Base-by-base conservation (phyloP, 208 protist genomes). In the Leptomonas seymouri region DNA sequence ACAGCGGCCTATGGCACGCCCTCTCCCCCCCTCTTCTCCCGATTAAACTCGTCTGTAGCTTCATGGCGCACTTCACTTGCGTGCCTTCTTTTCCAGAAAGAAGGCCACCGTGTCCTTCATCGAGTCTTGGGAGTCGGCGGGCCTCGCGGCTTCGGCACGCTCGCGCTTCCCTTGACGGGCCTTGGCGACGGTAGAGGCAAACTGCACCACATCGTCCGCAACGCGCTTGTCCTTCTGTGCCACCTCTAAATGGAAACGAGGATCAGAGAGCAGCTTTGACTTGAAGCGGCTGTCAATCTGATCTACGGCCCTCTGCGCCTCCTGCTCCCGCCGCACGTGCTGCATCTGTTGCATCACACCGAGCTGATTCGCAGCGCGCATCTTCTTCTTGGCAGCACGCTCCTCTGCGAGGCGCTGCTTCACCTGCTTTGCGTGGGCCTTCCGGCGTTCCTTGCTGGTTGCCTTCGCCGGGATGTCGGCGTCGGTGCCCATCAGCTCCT, bases 191-290 rank as follows among this genome's bases (percentile, higher is more conserved):
- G 80, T 86, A 20, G 84, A 74, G 41, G 92, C 92, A 3, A 97
- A 78, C 31, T 84, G 71, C 18, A 74, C 82, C 39, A 97, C 72
- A 27, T 93, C 87, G n/a, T 80, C 65, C 18, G 77, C 69, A 20
- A 89, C 67, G 34, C 81, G 79, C 59, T 86, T 86, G 71, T 95
- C 89, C 42, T 81, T 80, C 46, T 87, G 85, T 25, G 79, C 69
- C 20, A 93, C 83, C 25, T 97, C 92, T 16, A 97, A 67, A 67
- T 97, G 88, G 59, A 91, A 97, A 41, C 92, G 89, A 12, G 89
- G 86, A 69, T 97, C 92, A 15, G 70, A 78, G 21, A 97, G 83
- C n/a, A 97, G 81, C 71, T 90, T 88, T 11, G 68, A 80, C 67
- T 88, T 79, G 82, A 97, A 97, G 56, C 91, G 91, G 6, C 74